A percentile compares a stretch with the other conserved stretches of the same genome.
phyloP scores from a whole-genome alignment of 371 early-diverging fungal genomes.

The Mortierella sp. region DNA sequence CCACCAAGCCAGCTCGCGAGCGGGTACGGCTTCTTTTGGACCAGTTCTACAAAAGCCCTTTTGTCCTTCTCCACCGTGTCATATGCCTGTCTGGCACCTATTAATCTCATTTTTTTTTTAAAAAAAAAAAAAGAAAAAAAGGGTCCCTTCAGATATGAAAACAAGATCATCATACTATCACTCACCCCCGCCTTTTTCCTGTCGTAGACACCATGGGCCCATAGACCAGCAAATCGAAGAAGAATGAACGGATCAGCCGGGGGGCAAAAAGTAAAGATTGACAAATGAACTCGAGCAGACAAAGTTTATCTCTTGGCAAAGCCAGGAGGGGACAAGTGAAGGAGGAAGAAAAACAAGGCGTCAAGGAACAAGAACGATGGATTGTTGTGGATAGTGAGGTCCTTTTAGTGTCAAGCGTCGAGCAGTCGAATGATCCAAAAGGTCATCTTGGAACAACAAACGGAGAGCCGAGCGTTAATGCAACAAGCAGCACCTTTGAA shows the following conservation, averaged over 20 bases:
- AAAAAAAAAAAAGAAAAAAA: neutral
- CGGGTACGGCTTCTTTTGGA: neutral
- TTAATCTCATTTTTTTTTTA: too few species aligned
- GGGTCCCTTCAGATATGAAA: slow-evolving; percentile 27
- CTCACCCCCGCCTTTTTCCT: neutral
- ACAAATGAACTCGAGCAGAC: neutral
- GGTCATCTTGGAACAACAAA: neutral
- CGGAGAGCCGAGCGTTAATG: slow-evolving; percentile 7
- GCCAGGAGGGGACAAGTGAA: neutral
- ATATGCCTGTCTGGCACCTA: neutral
- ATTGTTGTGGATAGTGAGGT: neutral
- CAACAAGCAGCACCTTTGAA: neutral
- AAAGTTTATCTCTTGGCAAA: neutral
- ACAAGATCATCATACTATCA: slow-evolving; percentile 16
- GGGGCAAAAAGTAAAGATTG: neutral
- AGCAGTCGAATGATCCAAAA: neutral
- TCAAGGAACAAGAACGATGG: slow-evolving; percentile 1
- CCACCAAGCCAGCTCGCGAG: neutral
- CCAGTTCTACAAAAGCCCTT: neutral
- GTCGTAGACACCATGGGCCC: neutral
- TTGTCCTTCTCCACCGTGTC: neutral
- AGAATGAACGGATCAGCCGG: neutral
- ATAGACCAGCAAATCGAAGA: neutral
- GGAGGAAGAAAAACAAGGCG: neutral
- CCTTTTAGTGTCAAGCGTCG: neutral